A percentile compares a stretch with the other conserved stretches of the same genome.
Conservation (phyloP, 257 asterid genomes). For the Solanum sejunctum region DNA sequence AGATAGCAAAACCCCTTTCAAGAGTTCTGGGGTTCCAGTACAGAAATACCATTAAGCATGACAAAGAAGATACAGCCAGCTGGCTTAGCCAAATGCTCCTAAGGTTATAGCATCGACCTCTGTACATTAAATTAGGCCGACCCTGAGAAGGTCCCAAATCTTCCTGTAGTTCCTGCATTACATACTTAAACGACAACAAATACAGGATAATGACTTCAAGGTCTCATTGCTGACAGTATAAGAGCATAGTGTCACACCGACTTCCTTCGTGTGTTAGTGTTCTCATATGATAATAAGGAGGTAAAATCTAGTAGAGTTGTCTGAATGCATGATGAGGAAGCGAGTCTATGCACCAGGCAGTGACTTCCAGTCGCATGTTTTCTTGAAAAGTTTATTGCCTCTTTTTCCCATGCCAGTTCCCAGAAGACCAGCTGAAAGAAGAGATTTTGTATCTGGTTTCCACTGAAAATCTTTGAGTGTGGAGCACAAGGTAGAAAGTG, state of each 20-base stretch:
- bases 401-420: constrained; percentile 54
- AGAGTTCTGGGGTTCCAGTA: not conserved
- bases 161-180: not conserved
- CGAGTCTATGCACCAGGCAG: constrained; percentile 24
- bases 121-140: not conserved
- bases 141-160: not conserved
- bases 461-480: constrained; percentile 49
- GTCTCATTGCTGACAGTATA: not conserved
- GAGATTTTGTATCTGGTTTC: constrained; percentile 48
- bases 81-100: not conserved
- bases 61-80: not conserved
- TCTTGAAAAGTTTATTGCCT: constrained; percentile 48
- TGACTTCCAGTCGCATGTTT: constrained; percentile 50
- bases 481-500: constrained; percentile 36
- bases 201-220: not conserved
- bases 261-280: not conserved
- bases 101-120: not conserved
- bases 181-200: not conserved
- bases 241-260: not conserved
- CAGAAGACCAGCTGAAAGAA: constrained; percentile 30
- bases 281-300: not conserved
- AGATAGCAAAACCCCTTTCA: not conserved
- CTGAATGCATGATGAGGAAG: not conserved
- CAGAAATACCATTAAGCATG: not conserved
- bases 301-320: not conserved